Percentiles rank a stretch among this genome's conserved stretches.
These are phyloP conservation scores for Excoecaria cochinchinensis DNA, from an alignment of 345 rosid species.

Conservation along the genomic window DNA sequence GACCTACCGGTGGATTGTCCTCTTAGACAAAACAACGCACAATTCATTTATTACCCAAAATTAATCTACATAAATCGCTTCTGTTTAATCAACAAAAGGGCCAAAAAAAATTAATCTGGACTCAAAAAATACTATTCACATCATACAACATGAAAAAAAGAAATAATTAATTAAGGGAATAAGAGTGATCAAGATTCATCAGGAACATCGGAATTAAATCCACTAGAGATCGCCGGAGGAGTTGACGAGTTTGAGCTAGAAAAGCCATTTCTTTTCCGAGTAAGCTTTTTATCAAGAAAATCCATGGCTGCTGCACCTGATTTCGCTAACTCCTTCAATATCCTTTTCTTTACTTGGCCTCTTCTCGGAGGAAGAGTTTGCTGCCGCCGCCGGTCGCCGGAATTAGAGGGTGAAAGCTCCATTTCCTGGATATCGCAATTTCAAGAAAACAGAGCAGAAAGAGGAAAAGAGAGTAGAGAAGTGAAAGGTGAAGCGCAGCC, in stretches of 20 bases:
- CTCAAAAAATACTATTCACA: too few relatives aligned
- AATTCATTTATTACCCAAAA: too few relatives aligned
- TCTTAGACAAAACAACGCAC: too few relatives aligned
- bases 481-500: too few relatives aligned
- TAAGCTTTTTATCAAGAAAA: not conserved
- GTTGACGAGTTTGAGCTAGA: not conserved
- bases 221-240: not conserved
- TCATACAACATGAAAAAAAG: not conserved
- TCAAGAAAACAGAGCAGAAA: not conserved
- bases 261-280: not conserved
- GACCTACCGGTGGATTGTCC: too few relatives aligned
- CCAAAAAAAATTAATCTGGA: too few relatives aligned
- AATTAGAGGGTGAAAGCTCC: not conserved
- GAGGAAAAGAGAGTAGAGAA: not conserved
- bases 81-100: too few relatives aligned
- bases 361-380: not conserved
- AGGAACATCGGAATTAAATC: not conserved
- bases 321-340: not conserved
- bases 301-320: not conserved
- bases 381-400: not conserved
- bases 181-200: not conserved
- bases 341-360: not conserved
- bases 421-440: not conserved
- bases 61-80: too few relatives aligned
- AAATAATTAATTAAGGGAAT: not conserved